Evolutionary conservation across 495 filamentous ascomycete genomes (phyloP), one percentile per base, ranked within the genome.

Genomic region (Lentithecium fluviatile): DNA sequence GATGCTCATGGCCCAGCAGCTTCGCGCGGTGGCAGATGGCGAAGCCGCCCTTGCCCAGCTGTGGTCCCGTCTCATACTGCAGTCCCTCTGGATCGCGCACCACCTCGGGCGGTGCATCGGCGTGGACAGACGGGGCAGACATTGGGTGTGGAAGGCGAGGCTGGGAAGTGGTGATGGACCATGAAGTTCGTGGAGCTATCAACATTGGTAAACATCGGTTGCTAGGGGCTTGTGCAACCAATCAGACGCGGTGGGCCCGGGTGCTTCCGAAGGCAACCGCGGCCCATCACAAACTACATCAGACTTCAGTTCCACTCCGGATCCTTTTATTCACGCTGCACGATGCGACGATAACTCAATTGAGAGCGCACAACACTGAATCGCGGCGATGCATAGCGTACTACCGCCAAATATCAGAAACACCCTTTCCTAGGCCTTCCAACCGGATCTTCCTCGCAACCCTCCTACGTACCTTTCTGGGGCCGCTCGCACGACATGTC

Each of bases 21-120:
- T 86, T 83, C 2, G 90, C 94, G 45, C 87, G 78, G 62, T 88
- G 94, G 73, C 94, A 97, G 25, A 96, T 88, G 19, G 94, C 94
- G 70, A 98, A 98, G 0, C 94, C 94, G 45, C 94, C 94, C 75
- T 94, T 96, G 0, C 94, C 94, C 43, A 98, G 77, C 52, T 88
- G 83, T 40, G 77, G 80, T n/a, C 93, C 94, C 6, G 91, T 88
- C 38, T 84, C 81, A 77, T 96, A 98, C 51, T 83, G 79, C 59
- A 89, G 85, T 51, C 87, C 85, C 74, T 88, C 54, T 66, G 90
- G 91, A 70, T 96, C 90, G 55, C 77, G 72, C 23, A 97, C 88
- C 66, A 88, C 76, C 51, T 84, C 73, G 25, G 94, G 93, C 17
- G 75, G 75, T 12, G 73, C 60, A 32, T 76, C 75, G 19, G 75